A percentile compares a stretch with the other conserved stretches of the same genome.
Evolutionary conservation across 495 filamentous ascomycete species (phyloP).

Genomic region (Pseudomonodictys pantanalensis): DNA sequence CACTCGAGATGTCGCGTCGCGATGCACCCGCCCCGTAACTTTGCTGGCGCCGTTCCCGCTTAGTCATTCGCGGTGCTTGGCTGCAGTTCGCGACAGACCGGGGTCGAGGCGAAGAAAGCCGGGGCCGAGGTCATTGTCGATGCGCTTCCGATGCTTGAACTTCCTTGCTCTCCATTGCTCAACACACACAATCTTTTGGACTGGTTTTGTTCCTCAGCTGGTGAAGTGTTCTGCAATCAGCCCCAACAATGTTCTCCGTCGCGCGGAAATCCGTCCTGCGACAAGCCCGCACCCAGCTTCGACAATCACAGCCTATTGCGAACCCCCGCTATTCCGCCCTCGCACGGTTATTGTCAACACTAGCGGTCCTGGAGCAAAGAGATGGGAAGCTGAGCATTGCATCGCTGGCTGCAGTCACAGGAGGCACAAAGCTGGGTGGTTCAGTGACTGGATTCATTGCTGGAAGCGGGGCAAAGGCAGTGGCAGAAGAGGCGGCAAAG

Average conservation of each 20-base stretch:
- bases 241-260: constrained; percentile 35
- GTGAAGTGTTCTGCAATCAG: background rate
- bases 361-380: constrained; percentile 89
- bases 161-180: background rate
- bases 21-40: background rate
- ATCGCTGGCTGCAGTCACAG: constrained; percentile 81
- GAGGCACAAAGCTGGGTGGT: constrained; percentile 82
- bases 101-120: background rate
- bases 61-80: background rate
- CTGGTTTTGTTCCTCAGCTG: background rate
- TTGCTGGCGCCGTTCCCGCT: background rate
- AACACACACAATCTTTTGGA: background rate
- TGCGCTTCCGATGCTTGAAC: background rate
- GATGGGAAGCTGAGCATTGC: constrained; percentile 80
- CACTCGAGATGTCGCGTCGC: background rate
- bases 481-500: constrained; percentile 85
- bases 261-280: constrained; percentile 37
- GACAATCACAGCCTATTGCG: constrained; percentile 24
- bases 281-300: constrained; percentile 39
- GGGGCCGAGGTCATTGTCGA: constrained; percentile 30
- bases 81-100: background rate
- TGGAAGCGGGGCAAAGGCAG: constrained; percentile 72
- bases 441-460: constrained; percentile 83
- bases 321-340: constrained; percentile 44
- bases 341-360: constrained; percentile 75